Evolutionary conservation across 2,329 filamentous ascomycete genomes (phyloP).

Genomic region (Sclerotinia sclerotiorum): DNA sequence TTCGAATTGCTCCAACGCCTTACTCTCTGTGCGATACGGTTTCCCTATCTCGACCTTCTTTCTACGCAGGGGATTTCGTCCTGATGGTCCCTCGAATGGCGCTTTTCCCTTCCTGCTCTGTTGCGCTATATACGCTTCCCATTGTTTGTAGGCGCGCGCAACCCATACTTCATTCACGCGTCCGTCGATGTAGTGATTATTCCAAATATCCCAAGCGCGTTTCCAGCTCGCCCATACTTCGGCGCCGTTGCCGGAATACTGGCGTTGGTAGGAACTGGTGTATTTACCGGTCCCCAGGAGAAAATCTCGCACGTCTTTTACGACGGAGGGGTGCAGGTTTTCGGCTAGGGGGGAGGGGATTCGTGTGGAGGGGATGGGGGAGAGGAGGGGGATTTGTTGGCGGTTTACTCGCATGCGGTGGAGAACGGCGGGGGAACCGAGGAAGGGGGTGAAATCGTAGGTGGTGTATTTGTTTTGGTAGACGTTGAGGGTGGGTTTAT

Average conservation of each 20-base stretch:
- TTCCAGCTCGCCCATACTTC: constrained; percentile 39
- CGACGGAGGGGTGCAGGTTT: constrained; percentile 27
- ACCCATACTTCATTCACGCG: constrained; percentile 33
- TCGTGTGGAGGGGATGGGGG: constrained; percentile 27
- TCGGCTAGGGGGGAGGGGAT: constrained; percentile 31
- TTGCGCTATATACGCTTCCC: constrained; percentile 12
- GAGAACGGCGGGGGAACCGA: constrained; percentile 26
- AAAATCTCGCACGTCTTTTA: constrained; percentile 24
- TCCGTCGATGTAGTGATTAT: constrained; percentile 37
- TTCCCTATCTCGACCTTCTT: constrained; percentile 12
- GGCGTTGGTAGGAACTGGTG: background rate
- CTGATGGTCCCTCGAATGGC: background rate
- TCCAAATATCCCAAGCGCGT: constrained; percentile 39
- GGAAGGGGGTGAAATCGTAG: constrained; percentile 30
- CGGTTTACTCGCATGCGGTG: background rate
- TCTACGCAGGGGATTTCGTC: background rate
- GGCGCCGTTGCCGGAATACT: constrained; percentile 21
- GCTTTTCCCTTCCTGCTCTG: constrained; percentile 23
- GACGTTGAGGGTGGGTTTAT: background rate
- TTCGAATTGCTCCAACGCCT: constrained; percentile 2
- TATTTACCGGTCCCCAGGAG: constrained; percentile 6
- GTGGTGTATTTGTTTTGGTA: constrained; percentile 15
- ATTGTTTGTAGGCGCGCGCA: constrained; percentile 24
- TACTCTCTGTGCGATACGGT: background rate
- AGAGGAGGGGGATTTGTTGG: constrained; percentile 25